These are phyloP conservation scores for Fusarium pseudonygamai DNA, from an alignment of 2,329 filamentous ascomycete species.

Conservation along the genomic window DNA sequence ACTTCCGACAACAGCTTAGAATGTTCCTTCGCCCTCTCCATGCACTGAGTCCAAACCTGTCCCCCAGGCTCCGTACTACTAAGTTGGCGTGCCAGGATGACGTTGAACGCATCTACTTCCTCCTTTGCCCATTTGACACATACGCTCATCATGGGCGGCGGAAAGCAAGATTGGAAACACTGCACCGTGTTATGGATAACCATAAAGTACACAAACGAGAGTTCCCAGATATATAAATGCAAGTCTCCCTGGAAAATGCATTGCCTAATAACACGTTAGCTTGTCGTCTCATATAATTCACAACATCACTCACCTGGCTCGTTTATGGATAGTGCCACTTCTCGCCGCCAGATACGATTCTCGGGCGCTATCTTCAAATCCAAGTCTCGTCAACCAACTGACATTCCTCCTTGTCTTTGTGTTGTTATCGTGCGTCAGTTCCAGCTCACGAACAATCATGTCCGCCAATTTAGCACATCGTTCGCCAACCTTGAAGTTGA, in stretches of 20 bases:
- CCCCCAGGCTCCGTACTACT: constrained; percentile 84
- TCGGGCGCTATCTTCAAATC: constrained; percentile 88
- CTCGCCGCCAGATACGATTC: constrained; percentile 87
- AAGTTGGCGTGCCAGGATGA: constrained; percentile 81
- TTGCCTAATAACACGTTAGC: constrained; percentile 66
- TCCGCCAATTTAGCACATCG: constrained; percentile 80
- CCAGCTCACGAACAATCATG: constrained; percentile 79
- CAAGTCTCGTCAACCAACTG: constrained; percentile 83
- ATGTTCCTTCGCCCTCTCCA: constrained; percentile 83
- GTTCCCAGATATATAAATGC: constrained; percentile 91
- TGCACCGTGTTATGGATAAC: constrained; percentile 92
- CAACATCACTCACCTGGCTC: constrained; percentile 71
- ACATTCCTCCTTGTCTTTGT: constrained; percentile 83
- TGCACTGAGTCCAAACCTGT: constrained; percentile 82
- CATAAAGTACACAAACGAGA: constrained; percentile 95
- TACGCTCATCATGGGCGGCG: constrained; percentile 86
- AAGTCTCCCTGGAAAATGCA: constrained; percentile 96
- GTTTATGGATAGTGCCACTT: constrained; percentile 79
- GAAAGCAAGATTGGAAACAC: constrained; percentile 89
- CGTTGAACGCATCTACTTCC: constrained; percentile 90
- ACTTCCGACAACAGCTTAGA: constrained; percentile 83
- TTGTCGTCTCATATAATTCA: not conserved
- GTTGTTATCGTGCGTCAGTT: constrained; percentile 79
- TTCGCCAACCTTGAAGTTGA: constrained; percentile 90
- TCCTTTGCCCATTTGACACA: constrained; percentile 99